A percentile compares a stretch with the other conserved stretches of the same genome.
These are phyloP conservation scores for Barnettozyma wickerhamii DNA, from an alignment of 805 yeast genomes.

Conservation along the genomic window DNA sequence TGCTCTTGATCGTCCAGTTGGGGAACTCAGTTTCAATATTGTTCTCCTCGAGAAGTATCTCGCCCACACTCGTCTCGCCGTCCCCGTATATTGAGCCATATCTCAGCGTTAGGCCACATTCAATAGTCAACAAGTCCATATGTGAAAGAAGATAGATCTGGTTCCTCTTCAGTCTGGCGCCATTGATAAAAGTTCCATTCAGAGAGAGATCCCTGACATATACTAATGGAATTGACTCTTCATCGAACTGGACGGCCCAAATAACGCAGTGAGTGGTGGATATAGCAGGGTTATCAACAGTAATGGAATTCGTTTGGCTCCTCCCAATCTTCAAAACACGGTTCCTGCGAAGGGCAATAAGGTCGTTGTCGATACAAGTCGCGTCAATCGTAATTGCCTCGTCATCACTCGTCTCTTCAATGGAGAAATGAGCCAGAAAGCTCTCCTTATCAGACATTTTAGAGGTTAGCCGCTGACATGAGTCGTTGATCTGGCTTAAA, in stretches of 20 bases:
- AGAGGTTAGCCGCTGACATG: neutral
- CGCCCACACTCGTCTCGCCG: constrained; percentile 12
- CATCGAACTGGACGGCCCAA: constrained; percentile 50
- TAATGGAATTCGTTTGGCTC: constrained; percentile 27
- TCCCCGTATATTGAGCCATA: constrained; percentile 18
- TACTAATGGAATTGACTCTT: constrained; percentile 38
- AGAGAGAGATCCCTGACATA: constrained; percentile 48
- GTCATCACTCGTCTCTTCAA: neutral
- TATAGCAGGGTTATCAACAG: constrained; percentile 34
- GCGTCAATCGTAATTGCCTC: neutral
- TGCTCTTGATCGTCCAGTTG: constrained; percentile 40
- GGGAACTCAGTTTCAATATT: constrained; percentile 22
- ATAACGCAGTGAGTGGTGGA: constrained; percentile 45
- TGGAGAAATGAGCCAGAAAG: constrained; percentile 1
- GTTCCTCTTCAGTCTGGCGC: constrained; percentile 27
- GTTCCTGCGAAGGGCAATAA: constrained; percentile 27
- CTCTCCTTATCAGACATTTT: neutral
- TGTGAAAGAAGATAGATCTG: constrained; percentile 32
- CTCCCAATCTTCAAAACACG: constrained; percentile 42
- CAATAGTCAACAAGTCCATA: constrained; percentile 37
- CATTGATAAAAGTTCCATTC: constrained; percentile 48
- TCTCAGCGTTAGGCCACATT: constrained; percentile 25
- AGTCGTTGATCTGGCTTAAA: too few species aligned
- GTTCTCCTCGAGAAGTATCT: constrained; percentile 18
- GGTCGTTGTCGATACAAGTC: constrained; percentile 1